phyloP scores from a whole-genome alignment of 345 rosid genomes.

The Sisymbrium altissimum region DNA sequence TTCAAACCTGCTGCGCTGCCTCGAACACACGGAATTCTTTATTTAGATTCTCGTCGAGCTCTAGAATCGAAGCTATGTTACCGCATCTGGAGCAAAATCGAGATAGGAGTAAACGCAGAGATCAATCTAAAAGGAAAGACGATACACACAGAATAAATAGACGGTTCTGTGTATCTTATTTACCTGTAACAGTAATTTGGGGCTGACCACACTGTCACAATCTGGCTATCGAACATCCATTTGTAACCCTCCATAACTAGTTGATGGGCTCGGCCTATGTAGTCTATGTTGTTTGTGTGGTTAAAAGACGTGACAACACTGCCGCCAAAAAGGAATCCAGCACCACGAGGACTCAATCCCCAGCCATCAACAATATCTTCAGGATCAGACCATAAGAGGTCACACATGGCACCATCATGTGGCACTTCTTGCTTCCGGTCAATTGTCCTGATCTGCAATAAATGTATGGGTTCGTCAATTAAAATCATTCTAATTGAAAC shows the following conservation, averaged over 20 bases:
- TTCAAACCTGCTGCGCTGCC: constrained; percentile 83
- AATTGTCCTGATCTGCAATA: constrained; percentile 77
- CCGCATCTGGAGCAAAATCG: constrained; percentile 65
- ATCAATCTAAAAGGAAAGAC: neutral
- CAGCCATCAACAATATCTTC: constrained; percentile 96
- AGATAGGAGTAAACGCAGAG: constrained; percentile 6
- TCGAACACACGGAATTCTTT: constrained; percentile 87
- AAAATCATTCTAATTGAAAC: neutral
- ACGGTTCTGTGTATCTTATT: neutral
- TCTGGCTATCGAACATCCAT: constrained; percentile 94
- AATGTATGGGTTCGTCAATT: neutral
- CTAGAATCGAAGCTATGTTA: constrained; percentile 90
- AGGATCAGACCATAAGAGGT: constrained; percentile 98
- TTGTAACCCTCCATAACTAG: constrained; percentile 98
- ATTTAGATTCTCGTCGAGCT: constrained; percentile 81
- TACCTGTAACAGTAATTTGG: constrained; percentile 99
- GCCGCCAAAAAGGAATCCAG: constrained; percentile 87
- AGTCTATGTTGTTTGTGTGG: constrained; percentile 81
- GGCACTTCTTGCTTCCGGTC: constrained; percentile 99
- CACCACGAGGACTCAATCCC: constrained; percentile 99
- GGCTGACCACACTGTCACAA: constrained; percentile 99
- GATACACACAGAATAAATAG: neutral
- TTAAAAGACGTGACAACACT: constrained; percentile 87
- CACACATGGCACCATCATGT: constrained; percentile 99
- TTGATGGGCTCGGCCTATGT: constrained; percentile 94